These are phyloP conservation scores for Syzygium aqueum DNA, from an alignment of 345 rosid species.

Conservation along the genomic window DNA sequence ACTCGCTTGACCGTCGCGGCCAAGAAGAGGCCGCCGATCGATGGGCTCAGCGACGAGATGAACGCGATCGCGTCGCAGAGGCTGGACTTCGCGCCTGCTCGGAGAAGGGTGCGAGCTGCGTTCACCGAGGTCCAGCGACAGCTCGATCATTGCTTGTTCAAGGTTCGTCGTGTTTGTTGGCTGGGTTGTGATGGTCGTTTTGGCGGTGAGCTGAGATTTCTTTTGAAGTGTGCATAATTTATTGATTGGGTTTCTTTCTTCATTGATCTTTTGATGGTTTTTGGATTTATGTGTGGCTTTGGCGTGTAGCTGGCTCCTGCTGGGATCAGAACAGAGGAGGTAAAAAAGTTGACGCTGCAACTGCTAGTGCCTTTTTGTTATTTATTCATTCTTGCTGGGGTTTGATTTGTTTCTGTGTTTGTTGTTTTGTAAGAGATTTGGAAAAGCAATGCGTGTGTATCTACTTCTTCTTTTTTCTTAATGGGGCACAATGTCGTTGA, in stretches of 20 bases:
- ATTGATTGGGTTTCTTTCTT: not conserved
- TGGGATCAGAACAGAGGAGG: conserved; percentile 79
- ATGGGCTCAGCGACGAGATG: conserved; percentile 60
- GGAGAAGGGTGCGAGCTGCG: conserved; percentile 68
- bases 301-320: conserved; percentile 57
- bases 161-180: conserved; percentile 24
- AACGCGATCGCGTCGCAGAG: conserved; percentile 55
- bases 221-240: not conserved
- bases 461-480: not conserved
- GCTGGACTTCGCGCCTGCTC: conserved; percentile 67
- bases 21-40: conserved; percentile 18
- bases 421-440: not conserved
- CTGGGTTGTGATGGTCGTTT: not conserved
- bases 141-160: conserved; percentile 83
- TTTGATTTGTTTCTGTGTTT: not conserved
- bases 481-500: not conserved
- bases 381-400: not conserved
- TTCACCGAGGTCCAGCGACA: conserved; percentile 49
- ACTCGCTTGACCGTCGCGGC: conserved; percentile 3
- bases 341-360: conserved; percentile 7
- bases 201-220: not conserved
- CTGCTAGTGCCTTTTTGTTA: not conserved
- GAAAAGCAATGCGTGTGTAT: not conserved
- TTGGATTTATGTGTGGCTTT: conserved; percentile 2
- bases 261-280: not conserved